Base-by-base conservation (phyloP, 129 eudicot genomes). In the Pulicaria dysenterica region DNA sequence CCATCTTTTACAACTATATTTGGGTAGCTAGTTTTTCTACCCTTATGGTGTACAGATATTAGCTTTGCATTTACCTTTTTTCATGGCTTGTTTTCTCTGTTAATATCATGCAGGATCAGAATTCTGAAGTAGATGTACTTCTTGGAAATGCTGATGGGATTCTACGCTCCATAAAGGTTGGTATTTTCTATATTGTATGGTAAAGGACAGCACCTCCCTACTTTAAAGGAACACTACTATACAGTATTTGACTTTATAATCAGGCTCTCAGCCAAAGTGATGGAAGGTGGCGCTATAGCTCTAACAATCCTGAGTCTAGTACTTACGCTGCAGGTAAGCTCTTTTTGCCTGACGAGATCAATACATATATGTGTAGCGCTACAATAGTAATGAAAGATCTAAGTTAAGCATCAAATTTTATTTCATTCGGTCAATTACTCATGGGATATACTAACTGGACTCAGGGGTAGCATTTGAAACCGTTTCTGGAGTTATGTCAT, bases 241-340 rank as follows among this genome's bases (percentile, higher is more conserved):
- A 50, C 12, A 13, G 51, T 56, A 80, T 42, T 37, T 83, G 79
- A 65, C 75, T 42, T 64, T 15, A 8, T 39, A 47, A 57, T 66
- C 81, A 91, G 96, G 87, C 93, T 60, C 96, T 90, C 42, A 80
- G 93, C 77, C 96, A 90, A 76, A 90, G 96, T 79, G 96, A 94
- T 90, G 98, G 98, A 75, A 87, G 91, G 73, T 94, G 98, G 98
- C 95, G 96, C n/a, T 81, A 82, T 60, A 84, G 84, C 70, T 83
- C 91, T 44, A 87, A 77, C 82, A 85, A 90, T 75, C 92, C 98
- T 3, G 88, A 84, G 75, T 87, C 98, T 62, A 94, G 98, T 70
- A 83, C 91, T 73, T 81, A 80, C 74, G 96, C 95, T 70, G 95
- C 93, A 57, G 96, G 98, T 90, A 81, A 58, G 53, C 51, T 43